phyloP scores from a whole-genome alignment of 1,284 basidiomycete genomes.

The Puccinia novopanici region DNA sequence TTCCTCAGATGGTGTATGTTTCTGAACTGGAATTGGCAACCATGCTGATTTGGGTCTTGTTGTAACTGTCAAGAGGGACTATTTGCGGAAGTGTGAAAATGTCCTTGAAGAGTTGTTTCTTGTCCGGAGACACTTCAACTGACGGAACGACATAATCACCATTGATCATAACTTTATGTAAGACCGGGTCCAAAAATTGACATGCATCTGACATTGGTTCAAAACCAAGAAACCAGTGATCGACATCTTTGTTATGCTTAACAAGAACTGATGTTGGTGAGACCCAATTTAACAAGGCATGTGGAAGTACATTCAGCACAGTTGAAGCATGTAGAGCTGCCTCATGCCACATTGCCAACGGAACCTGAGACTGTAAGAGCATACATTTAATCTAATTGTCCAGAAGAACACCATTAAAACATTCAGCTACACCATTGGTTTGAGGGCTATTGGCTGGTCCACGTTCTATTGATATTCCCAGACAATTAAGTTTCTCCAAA shows the following conservation, averaged over 20 bases:
- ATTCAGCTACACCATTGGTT: constrained; percentile 10
- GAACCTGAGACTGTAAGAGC: background rate
- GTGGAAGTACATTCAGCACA: background rate
- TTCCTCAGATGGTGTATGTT: too few species aligned
- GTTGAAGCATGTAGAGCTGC: background rate
- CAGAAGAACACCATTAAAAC: background rate
- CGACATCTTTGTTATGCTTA: background rate
- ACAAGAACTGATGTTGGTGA: background rate
- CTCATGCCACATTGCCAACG: constrained; percentile 1
- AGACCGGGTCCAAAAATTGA: background rate
- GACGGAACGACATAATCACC: background rate
- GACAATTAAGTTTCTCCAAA: background rate
- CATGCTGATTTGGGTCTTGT: too few species aligned
- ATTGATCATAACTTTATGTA: background rate
- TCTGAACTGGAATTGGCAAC: too few species aligned
- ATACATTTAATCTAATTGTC: constrained; percentile 16
- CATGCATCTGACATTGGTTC: background rate
- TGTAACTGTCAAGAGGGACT: too few species aligned
- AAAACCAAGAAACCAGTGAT: background rate
- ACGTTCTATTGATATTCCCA: background rate
- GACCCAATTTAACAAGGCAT: background rate
- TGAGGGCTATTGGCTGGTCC: constrained; percentile 19
- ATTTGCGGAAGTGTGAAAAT: too few species aligned
- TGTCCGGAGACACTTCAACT: background rate
- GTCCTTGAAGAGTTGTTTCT: background rate